phyloP scores from a whole-genome alignment of 1,284 basidiomycete genomes.

The Fomitiporia mediterranea region DNA sequence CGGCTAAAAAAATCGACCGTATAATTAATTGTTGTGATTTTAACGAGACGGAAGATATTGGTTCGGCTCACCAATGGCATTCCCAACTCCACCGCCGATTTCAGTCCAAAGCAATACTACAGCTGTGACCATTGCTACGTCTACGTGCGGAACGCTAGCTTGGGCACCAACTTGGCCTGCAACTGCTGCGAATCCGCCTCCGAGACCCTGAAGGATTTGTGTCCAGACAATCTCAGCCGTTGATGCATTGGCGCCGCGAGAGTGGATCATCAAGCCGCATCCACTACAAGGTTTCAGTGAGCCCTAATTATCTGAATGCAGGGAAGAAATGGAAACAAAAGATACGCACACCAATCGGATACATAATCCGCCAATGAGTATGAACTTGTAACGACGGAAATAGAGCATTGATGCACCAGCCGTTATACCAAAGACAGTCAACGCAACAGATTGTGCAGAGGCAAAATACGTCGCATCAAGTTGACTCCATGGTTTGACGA shows the following conservation, averaged over 20 bases:
- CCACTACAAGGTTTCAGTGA: conserved; percentile 39
- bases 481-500: conserved; percentile 56
- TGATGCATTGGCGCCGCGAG: conserved; percentile 56
- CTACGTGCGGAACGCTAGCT: conserved; percentile 68
- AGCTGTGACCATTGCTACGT: conserved; percentile 81
- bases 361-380: conserved; percentile 51
- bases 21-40: neutral
- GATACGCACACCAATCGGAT: conserved; percentile 41
- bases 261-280: conserved; percentile 69
- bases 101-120: conserved; percentile 77
- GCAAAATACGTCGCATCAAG: conserved; percentile 51
- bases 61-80: conserved; percentile 51
- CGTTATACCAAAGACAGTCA: conserved; percentile 61
- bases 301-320: conserved; percentile 41
- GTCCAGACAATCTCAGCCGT: conserved; percentile 61
- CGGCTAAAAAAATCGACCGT: conserved; percentile 29
- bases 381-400: conserved; percentile 51
- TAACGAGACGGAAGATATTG: neutral
- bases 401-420: conserved; percentile 55
- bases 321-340: conserved; percentile 33
- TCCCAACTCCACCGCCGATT: conserved; percentile 74
- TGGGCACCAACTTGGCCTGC: conserved; percentile 74
- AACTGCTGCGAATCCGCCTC: conserved; percentile 73
- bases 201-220: conserved; percentile 73
- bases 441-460: conserved; percentile 53